Percentiles rank a stretch among this genome's conserved stretches.
phyloP scores from a whole-genome alignment of 371 early-diverging fungal species.

The Circinella minor region DNA sequence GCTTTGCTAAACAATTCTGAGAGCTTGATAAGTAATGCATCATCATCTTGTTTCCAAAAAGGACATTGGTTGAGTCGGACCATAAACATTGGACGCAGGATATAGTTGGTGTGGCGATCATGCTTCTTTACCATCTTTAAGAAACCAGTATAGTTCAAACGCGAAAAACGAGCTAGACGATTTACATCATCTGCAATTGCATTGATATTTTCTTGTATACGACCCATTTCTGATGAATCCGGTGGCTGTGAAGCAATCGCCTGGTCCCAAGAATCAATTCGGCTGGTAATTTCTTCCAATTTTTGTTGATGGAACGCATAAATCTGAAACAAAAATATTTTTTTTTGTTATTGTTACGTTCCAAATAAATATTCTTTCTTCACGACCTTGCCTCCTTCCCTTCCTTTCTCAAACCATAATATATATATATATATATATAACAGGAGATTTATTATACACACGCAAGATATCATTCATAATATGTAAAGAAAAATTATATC shows the following conservation, averaged over 20 bases:
- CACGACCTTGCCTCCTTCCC: too few species aligned
- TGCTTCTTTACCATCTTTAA: conserved; percentile 98
- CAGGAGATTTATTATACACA: too few species aligned
- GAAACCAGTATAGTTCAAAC: conserved; percentile 96
- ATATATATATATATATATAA: too few species aligned
- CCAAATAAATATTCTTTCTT: neutral
- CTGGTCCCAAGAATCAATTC: conserved; percentile 70
- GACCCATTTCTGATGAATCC: conserved; percentile 45
- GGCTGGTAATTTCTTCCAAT: conserved; percentile 83
- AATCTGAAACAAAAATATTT: conserved; percentile 55
- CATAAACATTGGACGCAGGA: conserved; percentile 87
- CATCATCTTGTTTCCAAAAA: conserved; percentile 92
- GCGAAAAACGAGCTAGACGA: conserved; percentile 89
- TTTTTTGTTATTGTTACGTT: neutral
- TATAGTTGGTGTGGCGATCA: conserved; percentile 91
- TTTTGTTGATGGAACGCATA: conserved; percentile 90
- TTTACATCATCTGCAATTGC: conserved; percentile 87
- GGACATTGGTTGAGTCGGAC: conserved; percentile 85
- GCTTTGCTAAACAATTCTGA: conserved; percentile 90
- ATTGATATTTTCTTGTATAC: conserved; percentile 80
- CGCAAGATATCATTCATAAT: too few species aligned
- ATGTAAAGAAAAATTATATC: too few species aligned
- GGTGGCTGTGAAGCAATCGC: conserved; percentile 34
- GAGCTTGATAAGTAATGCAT: conserved; percentile 85
- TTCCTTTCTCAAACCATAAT: too few species aligned